Base-by-base conservation (phyloP, 768 basidiomycete species). In the Naematelia aurantialba region DNA sequence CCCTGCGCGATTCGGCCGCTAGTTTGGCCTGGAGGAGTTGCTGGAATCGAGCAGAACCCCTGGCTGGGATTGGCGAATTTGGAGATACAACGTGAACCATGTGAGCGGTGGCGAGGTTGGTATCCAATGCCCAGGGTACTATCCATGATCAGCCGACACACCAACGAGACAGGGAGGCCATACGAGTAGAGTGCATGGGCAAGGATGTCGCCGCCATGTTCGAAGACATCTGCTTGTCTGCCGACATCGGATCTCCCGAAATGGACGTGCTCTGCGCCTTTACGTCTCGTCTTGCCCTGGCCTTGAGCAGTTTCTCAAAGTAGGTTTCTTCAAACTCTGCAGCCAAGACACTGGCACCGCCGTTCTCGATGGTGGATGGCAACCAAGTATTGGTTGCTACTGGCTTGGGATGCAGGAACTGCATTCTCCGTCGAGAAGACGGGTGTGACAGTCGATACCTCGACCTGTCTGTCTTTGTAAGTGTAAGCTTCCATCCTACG, bases 11-110 rank as follows among this genome's bases (percentile, higher is more conserved):
- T 19, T 56, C 55, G 19, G 55, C 55, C 4, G n/a, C 55, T 5
- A 56, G 55, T 45, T 56, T 56, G 26, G 25, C 45, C 19, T 31
- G 25, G 10, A 56, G 22, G 1, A 56, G 47, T 31, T 56, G 29
- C 24, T 56, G 55, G 24, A 56, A 56, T 21, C 55, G 55, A 21
- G 55, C 45, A 2, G 52, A 52, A 30, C 52, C 14, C 3, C 34
- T 39, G 8, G 17, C 34, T 17, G 34, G 34, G 34, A 8, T 39
- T 17, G 34, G 34, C 34, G 52, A 27, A 29, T 25, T 1, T 44
- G 45, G 30, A 22, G 48, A 14, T 55, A 39, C 24, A n/a, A 42
- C 25, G 19, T 25, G 21, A 14, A 50, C 27, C 5, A n/a, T n/a
- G n/a, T n/a, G n/a, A 39, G 34, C 34, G 34, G 34, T 8, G 8